Conservation (phyloP, 768 basidiomycete genomes). For the Tricholoma sp. region DNA sequence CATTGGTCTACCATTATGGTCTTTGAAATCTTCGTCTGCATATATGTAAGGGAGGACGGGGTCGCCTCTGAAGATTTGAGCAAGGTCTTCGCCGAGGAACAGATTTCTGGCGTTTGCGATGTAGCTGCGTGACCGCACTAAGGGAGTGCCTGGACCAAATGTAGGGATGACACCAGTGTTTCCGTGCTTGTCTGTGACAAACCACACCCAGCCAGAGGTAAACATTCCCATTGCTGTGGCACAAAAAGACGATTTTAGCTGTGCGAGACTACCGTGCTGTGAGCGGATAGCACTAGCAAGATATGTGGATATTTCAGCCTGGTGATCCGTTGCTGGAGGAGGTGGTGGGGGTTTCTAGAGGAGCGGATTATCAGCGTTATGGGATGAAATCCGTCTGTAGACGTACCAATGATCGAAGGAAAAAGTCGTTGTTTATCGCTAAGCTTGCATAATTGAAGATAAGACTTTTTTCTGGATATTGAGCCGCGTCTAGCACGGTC, state of each 20-base stretch:
- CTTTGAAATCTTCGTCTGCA: neutral
- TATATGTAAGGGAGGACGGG: slow-evolving; percentile 1
- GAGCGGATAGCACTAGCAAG: slow-evolving; percentile 31
- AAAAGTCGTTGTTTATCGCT: slow-evolving; percentile 94
- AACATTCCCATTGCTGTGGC: slow-evolving; percentile 77
- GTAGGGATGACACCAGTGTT: slow-evolving; percentile 75
- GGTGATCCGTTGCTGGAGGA: slow-evolving; percentile 28
- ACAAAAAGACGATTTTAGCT: slow-evolving; percentile 71
- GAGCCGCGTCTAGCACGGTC: slow-evolving; percentile 66
- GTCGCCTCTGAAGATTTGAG: slow-evolving; percentile 3
- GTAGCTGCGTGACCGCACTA: slow-evolving; percentile 58
- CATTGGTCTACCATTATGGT: slow-evolving; percentile 5
- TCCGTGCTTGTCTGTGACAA: slow-evolving; percentile 65
- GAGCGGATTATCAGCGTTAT: neutral
- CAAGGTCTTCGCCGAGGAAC: slow-evolving; percentile 10
- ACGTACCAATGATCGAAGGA: slow-evolving; percentile 82
- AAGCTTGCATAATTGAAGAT: slow-evolving; percentile 90
- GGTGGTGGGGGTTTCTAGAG: slow-evolving; percentile 37
- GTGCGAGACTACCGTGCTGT: slow-evolving; percentile 58
- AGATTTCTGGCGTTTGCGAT: slow-evolving; percentile 18
- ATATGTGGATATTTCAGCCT: slow-evolving; percentile 28
- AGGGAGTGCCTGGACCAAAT: slow-evolving; percentile 83
- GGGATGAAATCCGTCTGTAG: slow-evolving; percentile 2
- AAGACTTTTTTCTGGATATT: slow-evolving; percentile 51
- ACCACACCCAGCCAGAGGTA: slow-evolving; percentile 82